Evolutionary conservation across 78 protist species (phyloP), one percentile per base, ranked within the genome.

Genomic region (Polysphondylium violaceum): DNA sequence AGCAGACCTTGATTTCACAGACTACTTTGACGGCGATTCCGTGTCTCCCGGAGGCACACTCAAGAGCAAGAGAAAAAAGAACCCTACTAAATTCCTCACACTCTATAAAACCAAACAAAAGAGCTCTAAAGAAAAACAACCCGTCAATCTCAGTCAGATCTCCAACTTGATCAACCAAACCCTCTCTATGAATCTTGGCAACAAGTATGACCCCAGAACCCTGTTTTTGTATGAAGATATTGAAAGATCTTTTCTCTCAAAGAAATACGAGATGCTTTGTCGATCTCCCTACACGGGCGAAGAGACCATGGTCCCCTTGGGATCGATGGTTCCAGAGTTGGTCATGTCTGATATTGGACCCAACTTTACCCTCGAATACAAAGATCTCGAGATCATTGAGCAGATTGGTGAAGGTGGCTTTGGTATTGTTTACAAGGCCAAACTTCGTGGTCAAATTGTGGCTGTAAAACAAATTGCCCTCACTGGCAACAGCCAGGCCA

Each of bases 321-420:
- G 69, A 4, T 33, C 73, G 9, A 11, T 83, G 0, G 91, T 83
- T 4, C 91, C 91, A 1, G 91, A 83, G 17, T 71, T 83, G n/a
- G 11, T 83, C 16, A 31, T 83, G 53, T 56, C 72, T 29, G 91
- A 83, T 83, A 51, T 83, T 47, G 91, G 91, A 33, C 25, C 78
- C 16, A 69, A 83, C 38, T 67, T 69, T 19, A 41, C 79, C 0
- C n/a, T 83, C 16, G 81, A 83, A 25, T 83, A 83, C 33, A 83
- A 83, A 43, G 79, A 83, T 41, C 17, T 83, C 43, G 91, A 83
- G 23, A 83, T 83, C 23, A 67, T 83, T 83, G 91, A 83, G 44
- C 51, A 83, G 68, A 63, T 83, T 58, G 91, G 91, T 44, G 79
- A 83, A 58, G 91, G 91, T 83, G 91, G 91, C 44, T 83, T 83